These are phyloP conservation scores for Monosporascus sp. DNA, from an alignment of 2,329 filamentous ascomycete species.

Conservation along the genomic window DNA sequence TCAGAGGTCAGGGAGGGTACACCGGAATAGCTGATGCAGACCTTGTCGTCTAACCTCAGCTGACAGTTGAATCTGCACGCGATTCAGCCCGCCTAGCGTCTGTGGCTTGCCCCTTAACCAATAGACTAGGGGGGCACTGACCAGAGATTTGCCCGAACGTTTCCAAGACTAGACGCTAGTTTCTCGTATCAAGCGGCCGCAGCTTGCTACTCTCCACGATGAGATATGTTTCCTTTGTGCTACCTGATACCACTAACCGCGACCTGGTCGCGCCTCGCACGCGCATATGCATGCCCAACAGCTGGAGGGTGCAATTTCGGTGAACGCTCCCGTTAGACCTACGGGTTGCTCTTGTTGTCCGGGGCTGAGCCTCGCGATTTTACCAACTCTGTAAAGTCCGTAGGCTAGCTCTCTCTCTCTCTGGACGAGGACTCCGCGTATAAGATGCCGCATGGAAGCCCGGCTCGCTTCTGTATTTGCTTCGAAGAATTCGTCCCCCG, in stretches of 20 bases:
- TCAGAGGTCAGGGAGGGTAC: too few species aligned
- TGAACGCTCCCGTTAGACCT: neutral
- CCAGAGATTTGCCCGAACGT: neutral
- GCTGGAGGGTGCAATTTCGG: neutral
- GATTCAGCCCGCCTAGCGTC: neutral
- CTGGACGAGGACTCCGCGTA: too few species aligned
- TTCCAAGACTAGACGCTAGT: neutral
- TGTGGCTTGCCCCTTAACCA: neutral
- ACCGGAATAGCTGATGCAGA: too few species aligned
- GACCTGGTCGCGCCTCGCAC: neutral
- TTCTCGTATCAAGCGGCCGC: neutral
- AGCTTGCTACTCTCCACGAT: neutral
- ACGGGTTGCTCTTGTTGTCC: neutral
- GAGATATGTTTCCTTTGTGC: neutral
- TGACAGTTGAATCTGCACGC: neutral
- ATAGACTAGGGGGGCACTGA: neutral
- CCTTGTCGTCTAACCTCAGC: neutral
- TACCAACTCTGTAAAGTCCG: neutral
- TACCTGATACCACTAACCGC: too few species aligned
- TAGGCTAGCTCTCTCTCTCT: neutral
- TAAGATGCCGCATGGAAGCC: too few species aligned
- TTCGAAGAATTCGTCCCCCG: neutral
- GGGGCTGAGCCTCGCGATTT: too few species aligned
- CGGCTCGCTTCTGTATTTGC: neutral
- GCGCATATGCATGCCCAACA: neutral